Evolutionary conservation across 1,284 basidiomycete genomes (phyloP).

Genomic region (Cryptococcus sp.): DNA sequence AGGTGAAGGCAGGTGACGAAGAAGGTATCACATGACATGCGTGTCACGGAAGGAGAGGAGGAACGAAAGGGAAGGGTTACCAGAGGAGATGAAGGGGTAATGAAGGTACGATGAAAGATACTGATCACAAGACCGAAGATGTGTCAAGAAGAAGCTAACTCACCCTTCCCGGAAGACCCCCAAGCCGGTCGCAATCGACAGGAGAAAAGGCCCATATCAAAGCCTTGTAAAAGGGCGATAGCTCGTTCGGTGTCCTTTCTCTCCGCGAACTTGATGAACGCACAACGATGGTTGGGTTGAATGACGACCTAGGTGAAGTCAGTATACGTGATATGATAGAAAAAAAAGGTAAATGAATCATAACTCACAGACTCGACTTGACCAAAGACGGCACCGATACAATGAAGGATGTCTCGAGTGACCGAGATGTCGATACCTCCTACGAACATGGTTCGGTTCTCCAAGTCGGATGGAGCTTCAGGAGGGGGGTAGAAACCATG

Average conservation of each 20-base stretch:
- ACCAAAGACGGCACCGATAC: conserved; percentile 83
- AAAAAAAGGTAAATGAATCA: not conserved
- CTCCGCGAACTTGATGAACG: not conserved
- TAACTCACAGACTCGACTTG: conserved; percentile 78
- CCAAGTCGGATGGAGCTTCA: conserved; percentile 61
- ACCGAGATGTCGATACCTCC: conserved; percentile 80
- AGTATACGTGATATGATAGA: not conserved
- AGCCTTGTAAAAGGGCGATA: conserved; percentile 48
- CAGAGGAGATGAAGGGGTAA: too few relatives aligned
- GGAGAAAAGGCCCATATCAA: too few relatives aligned
- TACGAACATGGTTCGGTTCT: conserved; percentile 89
- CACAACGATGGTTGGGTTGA: not conserved
- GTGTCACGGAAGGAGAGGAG: not conserved
- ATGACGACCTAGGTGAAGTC: not conserved
- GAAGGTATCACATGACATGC: not conserved
- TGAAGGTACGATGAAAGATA: too few relatives aligned
- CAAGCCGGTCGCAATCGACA: too few relatives aligned
- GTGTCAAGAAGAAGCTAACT: too few relatives aligned
- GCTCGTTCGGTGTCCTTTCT: conserved; percentile 75
- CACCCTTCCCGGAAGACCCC: too few relatives aligned
- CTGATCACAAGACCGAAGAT: too few relatives aligned
- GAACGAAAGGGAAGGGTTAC: not conserved
- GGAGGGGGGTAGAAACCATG: conserved; percentile 2
- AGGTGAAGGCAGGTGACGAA: not conserved
- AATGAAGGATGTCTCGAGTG: conserved; percentile 77